A percentile compares a stretch with the other conserved stretches of the same genome.
Conservation (phyloP, 495 filamentous ascomycete genomes). For the Evernia prunastri region DNA sequence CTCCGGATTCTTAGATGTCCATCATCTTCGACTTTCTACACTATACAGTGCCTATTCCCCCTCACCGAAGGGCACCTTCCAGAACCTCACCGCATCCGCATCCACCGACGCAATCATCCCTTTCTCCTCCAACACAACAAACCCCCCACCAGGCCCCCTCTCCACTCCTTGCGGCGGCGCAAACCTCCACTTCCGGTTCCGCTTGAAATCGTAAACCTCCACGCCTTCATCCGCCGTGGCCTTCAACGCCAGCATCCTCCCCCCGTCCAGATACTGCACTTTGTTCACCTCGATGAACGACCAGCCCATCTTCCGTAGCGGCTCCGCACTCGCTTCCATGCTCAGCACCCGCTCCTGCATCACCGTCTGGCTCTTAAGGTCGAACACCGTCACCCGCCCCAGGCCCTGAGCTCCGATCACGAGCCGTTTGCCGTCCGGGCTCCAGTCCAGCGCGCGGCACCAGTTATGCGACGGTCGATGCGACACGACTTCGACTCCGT, state of each 20-base stretch:
- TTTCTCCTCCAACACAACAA: not conserved
- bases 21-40: no score
- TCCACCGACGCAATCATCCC: conserved; percentile 6
- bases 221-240: conserved; percentile 12
- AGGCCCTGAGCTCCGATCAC: not conserved
- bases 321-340: not conserved
- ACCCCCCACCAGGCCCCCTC: not conserved
- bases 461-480: conserved; percentile 11
- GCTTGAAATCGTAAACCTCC: conserved; percentile 21
- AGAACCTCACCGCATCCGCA: conserved; percentile 5
- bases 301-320: conserved; percentile 6
- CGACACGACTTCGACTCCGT: conserved; percentile 20
- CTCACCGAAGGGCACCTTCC: no score
- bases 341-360: conserved; percentile 18
- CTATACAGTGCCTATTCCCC: no score
- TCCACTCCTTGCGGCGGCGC: not conserved
- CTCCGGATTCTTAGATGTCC: no score
- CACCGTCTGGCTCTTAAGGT: conserved; percentile 16
- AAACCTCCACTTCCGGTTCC: conserved; percentile 7
- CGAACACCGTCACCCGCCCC: conserved; percentile 1
- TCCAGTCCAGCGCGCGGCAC: conserved; percentile 16
- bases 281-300: not conserved
- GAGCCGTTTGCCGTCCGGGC: conserved; percentile 16
- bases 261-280: not conserved
- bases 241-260: conserved; percentile 17